A percentile compares a stretch with the other conserved stretches of the same genome.
phyloP scores from a whole-genome alignment of 306 rosid species.

The Trichosanthes cucumerina region DNA sequence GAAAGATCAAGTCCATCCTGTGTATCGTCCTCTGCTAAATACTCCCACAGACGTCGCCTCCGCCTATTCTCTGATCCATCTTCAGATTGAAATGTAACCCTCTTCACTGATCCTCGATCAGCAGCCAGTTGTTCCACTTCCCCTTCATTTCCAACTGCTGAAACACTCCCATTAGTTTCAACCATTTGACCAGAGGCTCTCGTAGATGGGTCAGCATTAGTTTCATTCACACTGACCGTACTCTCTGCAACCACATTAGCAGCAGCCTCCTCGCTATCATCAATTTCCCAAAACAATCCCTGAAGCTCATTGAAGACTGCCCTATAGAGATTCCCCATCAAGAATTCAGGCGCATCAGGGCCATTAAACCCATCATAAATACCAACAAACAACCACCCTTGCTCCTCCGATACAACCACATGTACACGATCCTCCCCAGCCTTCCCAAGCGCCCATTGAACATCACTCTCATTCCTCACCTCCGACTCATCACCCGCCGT shows the following conservation, averaged over 20 bases:
- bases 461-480: slow-evolving; percentile 35
- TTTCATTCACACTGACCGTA: slow-evolving; percentile 15
- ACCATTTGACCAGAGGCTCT: background rate
- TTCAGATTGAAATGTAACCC: slow-evolving; percentile 45
- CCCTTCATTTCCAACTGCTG: slow-evolving; percentile 16
- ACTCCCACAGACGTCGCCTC: slow-evolving; percentile 71
- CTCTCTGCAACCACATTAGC: slow-evolving; percentile 21
- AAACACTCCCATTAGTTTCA: slow-evolving; percentile 12
- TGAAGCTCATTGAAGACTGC: slow-evolving; percentile 75
- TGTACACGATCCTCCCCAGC: slow-evolving; percentile 95
- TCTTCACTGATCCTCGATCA: slow-evolving; percentile 31
- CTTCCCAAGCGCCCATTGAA: slow-evolving; percentile 90
- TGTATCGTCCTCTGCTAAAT: slow-evolving; percentile 63
- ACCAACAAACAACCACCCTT: slow-evolving; percentile 86
- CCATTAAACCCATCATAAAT: slow-evolving; percentile 87
- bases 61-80: slow-evolving; percentile 20
- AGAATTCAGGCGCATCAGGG: slow-evolving; percentile 82
- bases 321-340: slow-evolving; percentile 75
- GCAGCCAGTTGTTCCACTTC: slow-evolving; percentile 9
- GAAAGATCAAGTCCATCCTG: slow-evolving; percentile 89
- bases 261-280: slow-evolving; percentile 25
- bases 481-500: slow-evolving; percentile 32
- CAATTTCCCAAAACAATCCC: slow-evolving; percentile 79
- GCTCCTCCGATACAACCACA: slow-evolving; percentile 82
- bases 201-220: background rate